Percentiles rank a stretch among this genome's conserved stretches.
phyloP scores from a whole-genome alignment of 2,329 filamentous ascomycete species.

The Colletotrichum horii region DNA sequence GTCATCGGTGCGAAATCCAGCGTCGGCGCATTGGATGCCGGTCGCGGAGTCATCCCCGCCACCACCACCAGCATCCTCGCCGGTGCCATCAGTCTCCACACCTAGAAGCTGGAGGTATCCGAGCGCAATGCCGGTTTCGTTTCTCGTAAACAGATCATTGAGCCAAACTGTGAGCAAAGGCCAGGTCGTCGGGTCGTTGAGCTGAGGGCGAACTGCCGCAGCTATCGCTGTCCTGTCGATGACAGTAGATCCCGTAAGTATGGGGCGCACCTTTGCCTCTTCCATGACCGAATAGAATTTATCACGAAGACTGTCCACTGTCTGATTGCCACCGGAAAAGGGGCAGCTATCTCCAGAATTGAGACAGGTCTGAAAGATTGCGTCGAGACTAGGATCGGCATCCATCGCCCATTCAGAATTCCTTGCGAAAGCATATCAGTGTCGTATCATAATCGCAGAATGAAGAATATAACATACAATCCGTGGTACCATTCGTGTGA shows the following conservation, averaged over 20 bases:
- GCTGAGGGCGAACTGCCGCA: neutral
- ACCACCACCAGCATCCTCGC: neutral
- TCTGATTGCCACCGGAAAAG: neutral
- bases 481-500: neutral
- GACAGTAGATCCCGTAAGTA: neutral
- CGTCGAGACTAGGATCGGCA: neutral
- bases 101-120: accelerated
- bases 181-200: neutral
- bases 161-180: neutral
- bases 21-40: neutral
- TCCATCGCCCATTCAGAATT: neutral
- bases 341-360: neutral
- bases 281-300: neutral
- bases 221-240: neutral
- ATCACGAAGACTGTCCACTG: neutral
- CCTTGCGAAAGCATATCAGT: neutral
- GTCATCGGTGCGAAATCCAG: neutral
- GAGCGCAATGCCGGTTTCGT: neutral
- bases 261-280: neutral
- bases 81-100: neutral
- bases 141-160: neutral
- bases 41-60: neutral
- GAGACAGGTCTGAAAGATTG: neutral
- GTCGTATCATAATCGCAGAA: neutral
- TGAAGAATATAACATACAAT: neutral